Percentiles rank a stretch among this genome's conserved stretches.
Evolutionary conservation across 1,284 basidiomycete species (phyloP).

Genomic region (Cutaneotrichosporon sp.): DNA sequence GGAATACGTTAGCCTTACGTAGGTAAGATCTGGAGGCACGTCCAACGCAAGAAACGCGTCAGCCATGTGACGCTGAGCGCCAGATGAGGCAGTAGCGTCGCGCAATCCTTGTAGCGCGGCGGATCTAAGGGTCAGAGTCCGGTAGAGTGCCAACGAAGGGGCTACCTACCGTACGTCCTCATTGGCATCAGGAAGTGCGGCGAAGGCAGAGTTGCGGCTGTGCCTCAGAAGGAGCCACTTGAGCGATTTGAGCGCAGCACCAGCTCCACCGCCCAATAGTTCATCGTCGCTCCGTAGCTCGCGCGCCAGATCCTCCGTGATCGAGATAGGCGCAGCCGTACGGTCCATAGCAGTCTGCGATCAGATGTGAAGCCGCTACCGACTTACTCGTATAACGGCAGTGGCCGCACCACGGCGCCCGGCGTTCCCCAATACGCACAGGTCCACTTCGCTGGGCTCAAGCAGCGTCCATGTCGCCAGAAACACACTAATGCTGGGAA

Average conservation of each 20-base stretch:
- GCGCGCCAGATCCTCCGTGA: conserved; percentile 26
- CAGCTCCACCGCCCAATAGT: conserved; percentile 28
- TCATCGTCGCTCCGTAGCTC: conserved; percentile 27
- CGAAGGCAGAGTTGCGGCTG: conserved; percentile 28
- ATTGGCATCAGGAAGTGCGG: conserved; percentile 4
- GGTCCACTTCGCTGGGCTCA: conserved; percentile 33
- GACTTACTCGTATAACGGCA: conserved; percentile 30
- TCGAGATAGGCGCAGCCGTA: conserved; percentile 10
- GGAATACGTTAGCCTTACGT: neutral
- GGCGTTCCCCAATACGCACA: conserved; percentile 25
- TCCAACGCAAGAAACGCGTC: neutral
- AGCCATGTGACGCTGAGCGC: neutral
- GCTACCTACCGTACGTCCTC: neutral
- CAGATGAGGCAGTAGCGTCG: neutral
- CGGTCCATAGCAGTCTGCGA: conserved; percentile 12
- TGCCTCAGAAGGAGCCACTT: conserved; percentile 35
- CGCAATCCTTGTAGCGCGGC: neutral
- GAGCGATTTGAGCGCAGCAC: conserved; percentile 27
- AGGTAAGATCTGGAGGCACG: neutral
- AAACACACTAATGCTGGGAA: conserved; percentile 31
- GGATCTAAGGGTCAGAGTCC: neutral
- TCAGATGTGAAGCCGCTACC: neutral
- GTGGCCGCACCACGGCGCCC: conserved; percentile 19
- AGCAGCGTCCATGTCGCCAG: conserved; percentile 27
- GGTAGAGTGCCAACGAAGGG: neutral